Base-by-base conservation (phyloP, 2,329 filamentous ascomycete species). In the Immersiporthe knoxdaviesiana region DNA sequence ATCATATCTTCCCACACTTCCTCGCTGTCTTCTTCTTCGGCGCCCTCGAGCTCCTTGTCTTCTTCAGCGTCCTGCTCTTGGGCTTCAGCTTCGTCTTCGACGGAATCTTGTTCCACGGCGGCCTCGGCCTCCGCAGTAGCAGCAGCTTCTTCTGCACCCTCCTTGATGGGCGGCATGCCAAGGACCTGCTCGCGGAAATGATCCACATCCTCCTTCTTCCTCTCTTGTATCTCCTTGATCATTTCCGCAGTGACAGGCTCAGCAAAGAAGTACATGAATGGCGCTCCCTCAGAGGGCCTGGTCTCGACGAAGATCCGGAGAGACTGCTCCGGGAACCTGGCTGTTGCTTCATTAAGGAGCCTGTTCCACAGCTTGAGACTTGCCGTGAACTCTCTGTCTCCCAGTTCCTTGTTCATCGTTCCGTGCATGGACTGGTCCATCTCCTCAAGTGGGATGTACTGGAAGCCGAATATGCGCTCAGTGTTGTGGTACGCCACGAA, bases 401-500 rank as follows among this genome's bases (percentile, higher is more conserved):
- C 97, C 7, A 97, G 80, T 1, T 80, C 76, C 24, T 75, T 84
- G 74, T 94, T 84, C 0, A 78, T 75, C 64, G 93, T 91, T 30
- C 93, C 94, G 77, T 99, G 97, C n/a, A 99, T 80, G 0, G 93
- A 87, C n/a, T 85, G 77, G 77, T 99, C 96, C 91, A 99, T 94
- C 76, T 99, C 96, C 4, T 87, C 78, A 18, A 98, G 81, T 70
- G 90, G 90, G 70, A 99, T 87, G 77, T 99, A 99, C 79, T 99
- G 96, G 79, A 99, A 99, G 7, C 96, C 96, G 77, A 99, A 99
- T 63, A 99, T 97, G 67, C 94, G 91, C 79, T 94, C 87, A 2
- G 94, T 92, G 78, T 99, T 99, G 83, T 99, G 96, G 78, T 90
- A 99, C 2, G 96, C 96, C 30, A 98, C 92, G 76, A 98, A 99